Evolutionary conservation across 805 yeast genomes (phyloP).

Genomic region (Yamadazyma insecticola): DNA sequence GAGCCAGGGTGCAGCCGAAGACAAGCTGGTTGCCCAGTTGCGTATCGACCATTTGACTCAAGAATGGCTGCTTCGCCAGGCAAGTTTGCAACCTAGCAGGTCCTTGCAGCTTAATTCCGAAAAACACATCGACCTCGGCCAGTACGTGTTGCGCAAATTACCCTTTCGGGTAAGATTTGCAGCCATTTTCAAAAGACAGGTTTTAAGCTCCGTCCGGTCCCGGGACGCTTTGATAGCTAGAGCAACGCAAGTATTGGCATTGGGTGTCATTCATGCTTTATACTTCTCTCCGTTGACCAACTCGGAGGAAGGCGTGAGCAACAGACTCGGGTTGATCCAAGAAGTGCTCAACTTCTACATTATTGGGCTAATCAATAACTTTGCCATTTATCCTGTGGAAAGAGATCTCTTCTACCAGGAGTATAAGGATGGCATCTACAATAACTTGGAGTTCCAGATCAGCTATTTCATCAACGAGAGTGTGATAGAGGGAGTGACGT

Average conservation of each 20-base stretch:
- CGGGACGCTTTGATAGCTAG: conserved; percentile 64
- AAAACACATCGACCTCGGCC: too few species aligned
- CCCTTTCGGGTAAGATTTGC: conserved; percentile 24
- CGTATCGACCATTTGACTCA: conserved; percentile 23
- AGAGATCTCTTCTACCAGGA: conserved; percentile 76
- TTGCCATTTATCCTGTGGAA: conserved; percentile 71
- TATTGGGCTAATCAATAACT: conserved; percentile 74
- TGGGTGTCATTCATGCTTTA: conserved; percentile 62
- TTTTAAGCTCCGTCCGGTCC: conserved; percentile 29
- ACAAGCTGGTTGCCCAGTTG: conserved; percentile 13
- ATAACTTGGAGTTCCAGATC: conserved; percentile 56
- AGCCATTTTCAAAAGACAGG: conserved; percentile 29
- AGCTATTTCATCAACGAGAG: conserved; percentile 58
- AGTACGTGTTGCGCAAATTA: conserved; percentile 16
- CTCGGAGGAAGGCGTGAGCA: conserved; percentile 47
- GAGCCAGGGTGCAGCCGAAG: conserved; percentile 38
- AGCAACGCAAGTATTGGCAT: conserved; percentile 56
- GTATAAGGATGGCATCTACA: conserved; percentile 66
- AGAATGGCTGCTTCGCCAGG: too few species aligned
- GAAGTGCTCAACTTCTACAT: conserved; percentile 69
- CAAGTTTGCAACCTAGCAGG: too few species aligned
- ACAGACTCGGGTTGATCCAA: conserved; percentile 76
- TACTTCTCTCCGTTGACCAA: conserved; percentile 48
- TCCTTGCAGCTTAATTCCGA: too few species aligned
- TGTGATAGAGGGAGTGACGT: conserved; percentile 62